Base-by-base conservation (phyloP, 768 basidiomycete species). In the Russula compacta region DNA sequence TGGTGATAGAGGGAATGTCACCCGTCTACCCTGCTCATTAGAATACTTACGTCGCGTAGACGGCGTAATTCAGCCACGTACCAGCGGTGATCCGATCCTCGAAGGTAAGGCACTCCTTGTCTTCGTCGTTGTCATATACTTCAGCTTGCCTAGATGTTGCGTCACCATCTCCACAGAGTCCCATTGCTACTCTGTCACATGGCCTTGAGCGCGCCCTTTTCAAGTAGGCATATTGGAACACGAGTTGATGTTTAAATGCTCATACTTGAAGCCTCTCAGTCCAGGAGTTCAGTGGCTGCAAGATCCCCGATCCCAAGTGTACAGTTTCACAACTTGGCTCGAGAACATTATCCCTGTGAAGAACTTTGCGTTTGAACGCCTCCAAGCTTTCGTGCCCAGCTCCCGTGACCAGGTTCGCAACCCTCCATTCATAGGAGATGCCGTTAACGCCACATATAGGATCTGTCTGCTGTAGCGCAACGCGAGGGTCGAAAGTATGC, bases 281-380 rank as follows among this genome's bases (percentile, higher is more conserved):
- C 90, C 89, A 5, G 90, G 91, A 10, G 86, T 95, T 0, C 90
- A 93, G 67, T 91, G 91, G 86, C 73, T 97, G 2, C 83, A 84
- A 67, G 93, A 98, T 69, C 89, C 92, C 0, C 79, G 89, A 17
- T 89, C 92, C 0, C 79, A 83, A 6, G 86, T 92, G 14, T 95
- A 89, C 74, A 95, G 95, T 69, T 98, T 92, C 69, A 72, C 84
- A 0, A 82, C 84, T 4, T 81, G 79, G 69, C 74, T 97, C 5
- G 82, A 90, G 72, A 71, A 73, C 1, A 81, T 99, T 49, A 92
- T 94, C 0, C 76, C 82, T 59, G 83, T 93, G 6, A 81, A 79
- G 5, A 84, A 93, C 49, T 98, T 98, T 68, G 92, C 86, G 7
- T 97, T 92, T 60, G 85, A 89, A 54, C 81, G 89, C 2, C 71